These are phyloP conservation scores for Aspergillus indologenus DNA, from an alignment of 495 filamentous ascomycete species.

Conservation along the genomic window DNA sequence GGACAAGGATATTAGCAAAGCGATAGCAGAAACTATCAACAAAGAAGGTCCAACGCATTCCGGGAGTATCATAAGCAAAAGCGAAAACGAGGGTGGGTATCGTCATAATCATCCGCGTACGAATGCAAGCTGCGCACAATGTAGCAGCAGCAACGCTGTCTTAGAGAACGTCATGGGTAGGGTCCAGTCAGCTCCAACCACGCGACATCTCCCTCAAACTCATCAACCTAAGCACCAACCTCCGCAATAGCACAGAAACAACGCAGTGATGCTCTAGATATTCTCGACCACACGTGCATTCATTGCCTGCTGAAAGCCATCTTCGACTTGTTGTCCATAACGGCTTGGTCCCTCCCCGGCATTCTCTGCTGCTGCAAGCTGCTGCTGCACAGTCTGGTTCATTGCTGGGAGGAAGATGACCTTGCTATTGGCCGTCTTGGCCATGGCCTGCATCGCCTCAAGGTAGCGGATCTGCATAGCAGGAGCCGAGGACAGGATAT, in stretches of 20 bases:
- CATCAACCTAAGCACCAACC: background rate
- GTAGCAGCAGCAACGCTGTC: background rate
- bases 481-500: conserved; percentile 87
- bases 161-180: background rate
- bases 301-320: conserved; percentile 77
- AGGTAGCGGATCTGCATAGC: conserved; percentile 99
- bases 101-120: conserved; percentile 16
- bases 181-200: background rate
- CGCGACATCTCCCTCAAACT: background rate
- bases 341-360: conserved; percentile 58
- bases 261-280: conserved; percentile 52
- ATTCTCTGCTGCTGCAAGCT: conserved; percentile 50
- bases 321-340: conserved; percentile 44
- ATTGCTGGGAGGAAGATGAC: conserved; percentile 88
- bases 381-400: conserved; percentile 46
- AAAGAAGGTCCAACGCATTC: background rate
- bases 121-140: conserved; percentile 1
- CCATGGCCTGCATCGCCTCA: conserved; percentile 99
- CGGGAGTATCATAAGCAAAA: background rate
- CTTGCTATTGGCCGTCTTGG: conserved; percentile 91
- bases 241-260: background rate
- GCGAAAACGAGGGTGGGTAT: conserved; percentile 39
- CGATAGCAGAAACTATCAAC: conserved; percentile 1
- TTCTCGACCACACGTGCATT: conserved; percentile 84
- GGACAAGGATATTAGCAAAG: background rate